Percentiles rank a stretch among this genome's conserved stretches.
Evolutionary conservation across 352 stramenopile genomes (phyloP).

Genomic region (Hyaloperonospora brassicae): DNA sequence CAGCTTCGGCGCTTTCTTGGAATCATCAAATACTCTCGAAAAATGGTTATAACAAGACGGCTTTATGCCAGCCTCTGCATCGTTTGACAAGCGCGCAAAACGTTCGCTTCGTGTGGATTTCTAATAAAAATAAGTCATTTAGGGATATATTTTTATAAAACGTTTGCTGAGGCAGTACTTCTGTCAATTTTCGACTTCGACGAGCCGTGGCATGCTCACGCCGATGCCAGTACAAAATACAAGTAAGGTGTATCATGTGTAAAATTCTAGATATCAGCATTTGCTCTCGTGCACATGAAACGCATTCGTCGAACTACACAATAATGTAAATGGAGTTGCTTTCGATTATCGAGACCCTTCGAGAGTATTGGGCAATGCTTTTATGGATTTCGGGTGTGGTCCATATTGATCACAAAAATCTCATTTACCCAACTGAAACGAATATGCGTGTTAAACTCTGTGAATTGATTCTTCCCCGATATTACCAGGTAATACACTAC

Average conservation of each 20-base stretch:
- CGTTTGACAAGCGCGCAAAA: constrained; percentile 1
- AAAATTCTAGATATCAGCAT: background rate
- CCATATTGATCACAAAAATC: constrained; percentile 5
- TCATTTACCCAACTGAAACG: constrained; percentile 1
- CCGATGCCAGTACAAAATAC: background rate
- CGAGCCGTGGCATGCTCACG: background rate
- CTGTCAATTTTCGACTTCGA: constrained; percentile 3
- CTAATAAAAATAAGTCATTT: constrained; percentile 1
- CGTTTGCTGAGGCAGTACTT: constrained; percentile 1
- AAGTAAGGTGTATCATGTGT: constrained; percentile 1
- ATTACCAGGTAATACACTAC: background rate
- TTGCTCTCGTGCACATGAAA: background rate
- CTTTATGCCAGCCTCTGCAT: background rate
- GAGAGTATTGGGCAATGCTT: constrained; percentile 5
- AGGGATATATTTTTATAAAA: background rate
- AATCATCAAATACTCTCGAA: constrained; percentile 5
- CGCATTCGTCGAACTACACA: constrained; percentile 1
- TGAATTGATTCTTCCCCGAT: constrained; percentile 1
- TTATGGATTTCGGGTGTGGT: constrained; percentile 1
- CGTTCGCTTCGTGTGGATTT: constrained; percentile 1
- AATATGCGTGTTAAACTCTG: background rate
- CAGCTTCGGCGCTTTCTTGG: constrained; percentile 3
- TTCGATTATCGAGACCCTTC: background rate
- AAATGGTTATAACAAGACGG: constrained; percentile 10
- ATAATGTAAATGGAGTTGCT: constrained; percentile 4